These are phyloP conservation scores for Ampelomyces quisqualis DNA, from an alignment of 2,329 filamentous ascomycete species.

Conservation along the genomic window DNA sequence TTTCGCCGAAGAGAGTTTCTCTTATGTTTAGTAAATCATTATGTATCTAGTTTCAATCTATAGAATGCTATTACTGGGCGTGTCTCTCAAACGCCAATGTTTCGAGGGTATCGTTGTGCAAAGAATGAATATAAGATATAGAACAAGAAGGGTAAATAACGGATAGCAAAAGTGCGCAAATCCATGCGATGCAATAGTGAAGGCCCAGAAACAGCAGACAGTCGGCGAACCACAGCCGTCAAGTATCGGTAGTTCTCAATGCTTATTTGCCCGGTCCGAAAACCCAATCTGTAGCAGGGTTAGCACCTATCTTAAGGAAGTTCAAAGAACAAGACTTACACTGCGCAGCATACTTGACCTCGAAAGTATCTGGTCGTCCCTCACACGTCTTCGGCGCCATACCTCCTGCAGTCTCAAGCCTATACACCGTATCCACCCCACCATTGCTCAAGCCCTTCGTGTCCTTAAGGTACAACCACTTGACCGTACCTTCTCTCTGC, in stretches of 20 bases:
- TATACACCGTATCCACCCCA: conserved; percentile 50
- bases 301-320: conserved; percentile 1
- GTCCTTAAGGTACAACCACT: conserved; percentile 51
- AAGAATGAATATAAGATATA: background rate
- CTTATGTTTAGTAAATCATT: too few relatives aligned
- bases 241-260: too few relatives aligned
- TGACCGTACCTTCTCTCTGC: conserved; percentile 43
- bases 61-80: background rate
- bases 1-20: too few relatives aligned
- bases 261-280: conserved; percentile 38
- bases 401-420: conserved; percentile 53
- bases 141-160: conserved; percentile 1
- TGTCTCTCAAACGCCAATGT: background rate
- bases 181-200: conserved; percentile 4
- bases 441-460: conserved; percentile 40
- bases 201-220: too few relatives aligned
- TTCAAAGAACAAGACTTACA: conserved; percentile 15
- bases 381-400: conserved; percentile 45
- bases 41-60: too few relatives aligned
- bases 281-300: conserved; percentile 45
- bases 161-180: conserved; percentile 7
- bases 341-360: conserved; percentile 49
- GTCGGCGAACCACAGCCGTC: too few relatives aligned
- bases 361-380: conserved; percentile 32
- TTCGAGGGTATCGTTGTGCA: conserved; percentile 17